Percentiles rank a stretch among this genome's conserved stretches.
Conservation (phyloP, 257 asterid species). For the Galeopsis tetrahit region DNA sequence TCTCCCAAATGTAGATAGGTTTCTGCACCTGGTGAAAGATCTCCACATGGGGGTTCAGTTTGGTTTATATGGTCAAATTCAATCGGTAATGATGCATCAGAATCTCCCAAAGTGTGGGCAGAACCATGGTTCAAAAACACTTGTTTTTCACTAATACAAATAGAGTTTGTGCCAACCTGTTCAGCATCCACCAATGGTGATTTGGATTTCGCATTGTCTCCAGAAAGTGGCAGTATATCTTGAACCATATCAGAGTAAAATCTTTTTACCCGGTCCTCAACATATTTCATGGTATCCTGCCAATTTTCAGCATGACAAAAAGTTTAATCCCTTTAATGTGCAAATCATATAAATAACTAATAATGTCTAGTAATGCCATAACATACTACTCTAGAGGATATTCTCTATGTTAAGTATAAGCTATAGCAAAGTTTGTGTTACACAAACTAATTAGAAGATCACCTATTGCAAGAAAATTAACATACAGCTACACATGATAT, state of each 20-base stretch:
- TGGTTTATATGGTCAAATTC: conserved; percentile 24
- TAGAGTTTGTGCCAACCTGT: conserved; percentile 30
- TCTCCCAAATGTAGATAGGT: conserved; percentile 30
- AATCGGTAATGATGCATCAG: conserved; percentile 9
- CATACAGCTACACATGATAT: neutral
- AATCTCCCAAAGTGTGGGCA: conserved; percentile 12
- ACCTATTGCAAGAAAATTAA: neutral
- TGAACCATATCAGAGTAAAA: conserved; percentile 57
- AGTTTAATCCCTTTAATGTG: neutral
- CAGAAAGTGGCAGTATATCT: conserved; percentile 50
- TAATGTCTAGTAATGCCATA: neutral
- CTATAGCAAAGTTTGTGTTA: conserved; percentile 9
- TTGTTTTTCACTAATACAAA: conserved; percentile 22
- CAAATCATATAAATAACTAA: neutral
- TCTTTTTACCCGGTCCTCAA: conserved; percentile 61
- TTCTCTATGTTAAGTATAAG: neutral
- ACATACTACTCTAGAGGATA: conserved; percentile 9
- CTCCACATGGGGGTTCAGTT: conserved; percentile 17
- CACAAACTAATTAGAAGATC: conserved; percentile 17
- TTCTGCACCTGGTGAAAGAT: conserved; percentile 36
- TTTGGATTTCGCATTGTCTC: conserved; percentile 27
- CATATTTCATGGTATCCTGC: conserved; percentile 63
- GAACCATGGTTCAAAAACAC: conserved; percentile 35
- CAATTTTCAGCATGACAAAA: conserved; percentile 4
- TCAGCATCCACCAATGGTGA: conserved; percentile 25